Conservation (phyloP, 768 basidiomycete genomes). For the Mycena alexandri region DNA sequence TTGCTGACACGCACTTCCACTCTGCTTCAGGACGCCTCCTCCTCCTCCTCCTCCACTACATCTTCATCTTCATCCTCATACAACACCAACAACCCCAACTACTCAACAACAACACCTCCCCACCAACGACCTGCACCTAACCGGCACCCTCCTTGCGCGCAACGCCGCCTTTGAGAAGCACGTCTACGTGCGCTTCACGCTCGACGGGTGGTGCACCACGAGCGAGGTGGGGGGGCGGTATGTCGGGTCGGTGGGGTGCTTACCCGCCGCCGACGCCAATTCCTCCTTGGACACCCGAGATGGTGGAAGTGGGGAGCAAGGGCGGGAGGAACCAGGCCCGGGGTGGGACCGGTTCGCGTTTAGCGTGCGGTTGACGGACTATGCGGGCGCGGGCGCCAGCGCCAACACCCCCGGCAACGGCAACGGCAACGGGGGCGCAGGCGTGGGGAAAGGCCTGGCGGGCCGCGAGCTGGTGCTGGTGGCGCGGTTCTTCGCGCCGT, state of each 20-base stretch:
- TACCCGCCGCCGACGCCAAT: too few relatives aligned
- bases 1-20: constrained; percentile 13
- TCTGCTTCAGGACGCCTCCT: neutral
- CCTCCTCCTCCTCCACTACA: too few relatives aligned
- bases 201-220: constrained; percentile 95
- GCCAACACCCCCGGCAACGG: too few relatives aligned
- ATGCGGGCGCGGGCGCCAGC: constrained; percentile 60
- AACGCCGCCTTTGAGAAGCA: constrained; percentile 91
- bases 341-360: constrained; percentile 75
- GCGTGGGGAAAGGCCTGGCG: constrained; percentile 48
- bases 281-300: too few relatives aligned
- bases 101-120: too few relatives aligned
- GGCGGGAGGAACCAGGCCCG: constrained; percentile 38
- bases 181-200: constrained; percentile 88
- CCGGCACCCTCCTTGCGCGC: constrained; percentile 84
- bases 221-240: constrained; percentile 81
- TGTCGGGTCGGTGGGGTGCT: too few relatives aligned
- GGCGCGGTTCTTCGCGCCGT: constrained; percentile 58
- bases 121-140: constrained; percentile 61
- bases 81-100: too few relatives aligned
- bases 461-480: constrained; percentile 72
- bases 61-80: too few relatives aligned
- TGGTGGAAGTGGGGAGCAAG: too few relatives aligned
- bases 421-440: neutral
- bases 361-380: constrained; percentile 78